Conservation (phyloP, 345 rosid species). For the Rhizophora apiculata region DNA sequence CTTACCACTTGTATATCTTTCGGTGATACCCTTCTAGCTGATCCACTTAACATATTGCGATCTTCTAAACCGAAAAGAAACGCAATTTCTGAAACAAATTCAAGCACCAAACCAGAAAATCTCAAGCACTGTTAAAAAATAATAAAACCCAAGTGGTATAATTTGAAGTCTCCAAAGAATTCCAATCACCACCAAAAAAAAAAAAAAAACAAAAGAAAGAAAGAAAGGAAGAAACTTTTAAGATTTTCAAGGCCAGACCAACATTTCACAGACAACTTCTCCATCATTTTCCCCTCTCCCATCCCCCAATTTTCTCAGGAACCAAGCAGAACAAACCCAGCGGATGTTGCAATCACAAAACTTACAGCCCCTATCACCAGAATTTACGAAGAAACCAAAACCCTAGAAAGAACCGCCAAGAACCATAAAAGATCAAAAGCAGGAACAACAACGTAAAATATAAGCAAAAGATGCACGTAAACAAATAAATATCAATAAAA, state of each 20-base stretch:
- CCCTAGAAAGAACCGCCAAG: neutral
- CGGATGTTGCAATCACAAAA: neutral
- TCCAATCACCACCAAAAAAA: neutral
- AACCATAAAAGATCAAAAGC: neutral
- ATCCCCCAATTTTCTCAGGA: conserved; percentile 2
- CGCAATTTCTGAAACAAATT: neutral
- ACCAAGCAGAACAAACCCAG: neutral
- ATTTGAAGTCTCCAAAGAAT: no score
- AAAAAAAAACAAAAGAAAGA: neutral
- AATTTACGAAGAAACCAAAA: neutral
- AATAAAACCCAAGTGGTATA: neutral
- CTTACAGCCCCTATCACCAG: neutral
- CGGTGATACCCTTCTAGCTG: conserved; percentile 74
- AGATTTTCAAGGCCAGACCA: neutral
- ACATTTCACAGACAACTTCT: neutral
- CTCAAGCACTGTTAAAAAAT: neutral
- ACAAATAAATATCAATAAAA: no score
- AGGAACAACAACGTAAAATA: neutral
- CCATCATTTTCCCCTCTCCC: neutral
- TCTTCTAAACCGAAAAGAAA: conserved; percentile 11
- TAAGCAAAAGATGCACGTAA: neutral
- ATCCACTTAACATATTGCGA: conserved; percentile 64
- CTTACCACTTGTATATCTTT: conserved; percentile 88
- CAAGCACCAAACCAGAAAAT: neutral
- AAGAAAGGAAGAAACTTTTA: neutral